Percentiles rank a stretch among this genome's conserved stretches.
These are phyloP conservation scores for Bisporella sp. DNA, from an alignment of 2,329 filamentous ascomycete genomes.

Conservation along the genomic window DNA sequence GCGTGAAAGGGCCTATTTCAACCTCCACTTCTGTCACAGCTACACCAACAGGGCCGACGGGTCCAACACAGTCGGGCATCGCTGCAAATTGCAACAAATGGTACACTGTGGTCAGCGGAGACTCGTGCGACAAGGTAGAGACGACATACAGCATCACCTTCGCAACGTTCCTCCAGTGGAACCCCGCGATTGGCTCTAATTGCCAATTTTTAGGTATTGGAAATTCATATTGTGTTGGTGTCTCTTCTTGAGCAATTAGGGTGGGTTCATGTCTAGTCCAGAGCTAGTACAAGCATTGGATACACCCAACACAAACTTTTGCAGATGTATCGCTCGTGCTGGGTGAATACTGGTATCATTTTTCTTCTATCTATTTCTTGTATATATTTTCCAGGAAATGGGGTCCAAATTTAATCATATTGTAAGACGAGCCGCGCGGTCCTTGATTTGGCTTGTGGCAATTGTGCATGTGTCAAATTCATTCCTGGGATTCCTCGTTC, in stretches of 20 bases:
- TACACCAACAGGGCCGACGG: slow-evolving; percentile 9
- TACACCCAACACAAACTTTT: no score
- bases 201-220: slow-evolving; percentile 21
- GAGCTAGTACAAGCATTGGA: no score
- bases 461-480: no score
- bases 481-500: no score
- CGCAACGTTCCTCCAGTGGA: slow-evolving; percentile 25
- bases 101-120: slow-evolving; percentile 5
- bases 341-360: no score
- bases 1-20: background rate
- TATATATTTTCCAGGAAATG: no score
- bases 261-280: no score
- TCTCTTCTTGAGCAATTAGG: background rate
- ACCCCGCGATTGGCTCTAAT: slow-evolving; percentile 23
- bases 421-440: no score
- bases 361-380: no score
- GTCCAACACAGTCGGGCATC: slow-evolving; percentile 16
- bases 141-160: slow-evolving; percentile 16
- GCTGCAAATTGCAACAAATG: slow-evolving; percentile 6
- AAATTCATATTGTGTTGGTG: slow-evolving; percentile 18
- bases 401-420: no score
- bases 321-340: no score
- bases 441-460: no score
- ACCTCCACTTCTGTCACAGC: background rate
- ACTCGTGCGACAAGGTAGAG: slow-evolving; percentile 15